phyloP scores from a whole-genome alignment of 257 asterid genomes.

The Forsythia suspensa region DNA sequence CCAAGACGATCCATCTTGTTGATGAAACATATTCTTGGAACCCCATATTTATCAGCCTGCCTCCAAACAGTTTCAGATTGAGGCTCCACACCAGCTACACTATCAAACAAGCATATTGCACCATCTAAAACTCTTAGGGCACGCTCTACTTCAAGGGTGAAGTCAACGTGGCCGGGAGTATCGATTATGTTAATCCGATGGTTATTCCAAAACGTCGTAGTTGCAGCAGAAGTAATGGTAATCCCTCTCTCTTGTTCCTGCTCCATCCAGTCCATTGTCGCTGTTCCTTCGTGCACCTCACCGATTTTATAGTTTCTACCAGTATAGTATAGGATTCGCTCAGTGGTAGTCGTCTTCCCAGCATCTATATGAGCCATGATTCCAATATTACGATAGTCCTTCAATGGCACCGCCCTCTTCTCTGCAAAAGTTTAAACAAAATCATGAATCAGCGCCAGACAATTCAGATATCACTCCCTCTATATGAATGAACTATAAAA shows the following conservation, averaged over 20 bases:
- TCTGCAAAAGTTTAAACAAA: slow-evolving; percentile 40
- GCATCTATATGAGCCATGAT: slow-evolving; percentile 99
- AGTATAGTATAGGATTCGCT: slow-evolving; percentile 80
- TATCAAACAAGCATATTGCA: slow-evolving; percentile 91
- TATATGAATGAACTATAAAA: not conserved
- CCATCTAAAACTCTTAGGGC: slow-evolving; percentile 95
- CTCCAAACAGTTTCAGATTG: slow-evolving; percentile 99
- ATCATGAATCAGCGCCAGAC: not conserved
- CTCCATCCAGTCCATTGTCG: slow-evolving; percentile 99
- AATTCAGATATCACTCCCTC: not conserved
- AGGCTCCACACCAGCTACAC: slow-evolving; percentile 99
- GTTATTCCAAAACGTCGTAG: slow-evolving; percentile 91
- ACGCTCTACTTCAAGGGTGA: slow-evolving; percentile 97
- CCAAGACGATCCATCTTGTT: slow-evolving; percentile 99
- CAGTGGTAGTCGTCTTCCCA: slow-evolving; percentile 96
- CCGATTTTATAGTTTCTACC: slow-evolving; percentile 96
- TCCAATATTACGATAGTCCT: slow-evolving; percentile 93
- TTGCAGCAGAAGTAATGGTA: slow-evolving; percentile 94
- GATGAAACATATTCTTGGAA: slow-evolving; percentile 95
- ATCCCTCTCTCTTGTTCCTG: slow-evolving; percentile 98
- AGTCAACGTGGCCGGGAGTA: slow-evolving; percentile 98
- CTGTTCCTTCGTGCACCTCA: slow-evolving; percentile 97
- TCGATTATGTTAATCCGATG: slow-evolving; percentile 96
- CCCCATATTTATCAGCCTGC: slow-evolving; percentile 97
- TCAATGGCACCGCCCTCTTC: slow-evolving; percentile 67